A percentile compares a stretch with the other conserved stretches of the same genome.
Conservation (phyloP, 345 rosid species). For the Durio zibethinus region DNA sequence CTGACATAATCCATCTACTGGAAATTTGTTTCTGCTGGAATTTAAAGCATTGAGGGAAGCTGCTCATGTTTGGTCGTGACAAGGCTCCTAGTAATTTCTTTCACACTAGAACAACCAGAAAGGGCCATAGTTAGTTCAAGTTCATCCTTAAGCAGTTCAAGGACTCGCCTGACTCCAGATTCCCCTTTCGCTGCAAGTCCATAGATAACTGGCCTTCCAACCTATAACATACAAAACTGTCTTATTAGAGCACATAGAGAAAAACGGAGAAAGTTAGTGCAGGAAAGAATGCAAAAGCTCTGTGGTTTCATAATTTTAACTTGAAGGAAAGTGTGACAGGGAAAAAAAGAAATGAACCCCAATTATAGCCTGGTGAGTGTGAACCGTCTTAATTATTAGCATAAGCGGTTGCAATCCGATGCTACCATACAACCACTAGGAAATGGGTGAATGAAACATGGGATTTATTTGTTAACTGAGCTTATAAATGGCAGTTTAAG, state of each 20-base stretch:
- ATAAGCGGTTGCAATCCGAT: background rate
- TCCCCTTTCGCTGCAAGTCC: slow-evolving; percentile 85
- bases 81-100: slow-evolving; percentile 60
- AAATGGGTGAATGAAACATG: background rate
- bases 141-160: slow-evolving; percentile 77
- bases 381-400: background rate
- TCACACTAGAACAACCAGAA: slow-evolving; percentile 59
- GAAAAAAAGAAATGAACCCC: background rate
- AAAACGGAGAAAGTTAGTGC: too few relatives aligned
- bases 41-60: slow-evolving; percentile 46
- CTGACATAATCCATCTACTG: too few relatives aligned
- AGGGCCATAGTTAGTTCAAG: slow-evolving; percentile 78
- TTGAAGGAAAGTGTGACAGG: background rate
- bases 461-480: background rate
- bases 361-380: background rate
- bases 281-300: too few relatives aligned
- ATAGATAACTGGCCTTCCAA: slow-evolving; percentile 76
- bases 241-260: too few relatives aligned
- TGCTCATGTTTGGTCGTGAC: slow-evolving; percentile 46
- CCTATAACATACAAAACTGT: slow-evolving; percentile 43
- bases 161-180: slow-evolving; percentile 50
- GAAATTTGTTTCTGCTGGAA: slow-evolving; percentile 18
- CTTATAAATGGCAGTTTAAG: background rate
- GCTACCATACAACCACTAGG: background rate
- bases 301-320: background rate